Percentiles rank a stretch among this genome's conserved stretches.
These are phyloP conservation scores for Apiospora rasikravindrae DNA, from an alignment of 2,329 filamentous ascomycete genomes.

Conservation along the genomic window DNA sequence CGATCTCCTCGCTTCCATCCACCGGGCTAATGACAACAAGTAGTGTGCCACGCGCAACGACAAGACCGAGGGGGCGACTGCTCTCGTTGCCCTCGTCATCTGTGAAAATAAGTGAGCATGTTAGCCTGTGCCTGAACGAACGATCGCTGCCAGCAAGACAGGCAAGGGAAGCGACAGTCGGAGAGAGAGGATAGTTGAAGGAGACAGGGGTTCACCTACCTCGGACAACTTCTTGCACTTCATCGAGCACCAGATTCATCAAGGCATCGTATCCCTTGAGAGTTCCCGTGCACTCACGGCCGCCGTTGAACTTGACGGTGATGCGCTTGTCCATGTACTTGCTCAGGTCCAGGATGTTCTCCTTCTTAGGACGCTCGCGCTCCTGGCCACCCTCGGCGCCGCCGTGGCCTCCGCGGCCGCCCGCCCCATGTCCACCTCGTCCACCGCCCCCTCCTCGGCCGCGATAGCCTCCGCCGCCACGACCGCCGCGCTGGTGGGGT, in stretches of 20 bases:
- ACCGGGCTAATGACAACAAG: constrained; percentile 91
- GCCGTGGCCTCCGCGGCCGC: constrained; percentile 49
- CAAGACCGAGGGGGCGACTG: constrained; percentile 79
- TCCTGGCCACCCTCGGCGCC: constrained; percentile 53
- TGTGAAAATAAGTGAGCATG: constrained; percentile 42
- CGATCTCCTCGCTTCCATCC: constrained; percentile 94
- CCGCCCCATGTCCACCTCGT: constrained; percentile 44
- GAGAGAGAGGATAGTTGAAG: neutral
- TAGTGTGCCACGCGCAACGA: constrained; percentile 90
- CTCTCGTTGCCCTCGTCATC: constrained; percentile 93
- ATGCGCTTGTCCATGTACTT: constrained; percentile 99
- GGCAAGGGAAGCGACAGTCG: neutral
- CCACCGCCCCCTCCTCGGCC: constrained; percentile 28
- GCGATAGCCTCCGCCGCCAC: constrained; percentile 24
- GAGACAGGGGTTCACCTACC: constrained; percentile 60
- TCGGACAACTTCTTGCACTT: constrained; percentile 87
- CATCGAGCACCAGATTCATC: constrained; percentile 96
- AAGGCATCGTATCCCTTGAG: constrained; percentile 96
- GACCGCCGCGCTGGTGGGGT: constrained; percentile 33
- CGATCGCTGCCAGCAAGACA: neutral
- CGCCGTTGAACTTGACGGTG: constrained; percentile 94
- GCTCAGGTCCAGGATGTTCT: constrained; percentile 93
- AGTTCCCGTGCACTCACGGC: constrained; percentile 84
- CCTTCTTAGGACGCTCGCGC: constrained; percentile 88
- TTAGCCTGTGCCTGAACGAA: neutral